Evolutionary conservation across 495 filamentous ascomycete genomes (phyloP).

Genomic region (Penicillium roqueforti): DNA sequence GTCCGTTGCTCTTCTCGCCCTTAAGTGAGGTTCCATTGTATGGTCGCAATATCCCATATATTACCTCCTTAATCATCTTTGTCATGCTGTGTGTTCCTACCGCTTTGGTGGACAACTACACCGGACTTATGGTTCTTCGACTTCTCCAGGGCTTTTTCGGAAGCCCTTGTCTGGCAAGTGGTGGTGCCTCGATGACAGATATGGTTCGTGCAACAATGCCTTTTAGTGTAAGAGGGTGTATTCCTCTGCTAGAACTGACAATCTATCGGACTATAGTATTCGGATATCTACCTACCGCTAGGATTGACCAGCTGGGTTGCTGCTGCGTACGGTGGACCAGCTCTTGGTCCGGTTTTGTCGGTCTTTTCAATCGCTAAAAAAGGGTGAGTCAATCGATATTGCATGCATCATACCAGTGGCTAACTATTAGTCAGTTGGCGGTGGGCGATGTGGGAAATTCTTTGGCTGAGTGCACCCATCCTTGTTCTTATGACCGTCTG

Average conservation of each 20-base stretch:
- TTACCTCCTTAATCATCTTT: conserved; percentile 43
- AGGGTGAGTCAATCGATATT: conserved; percentile 17
- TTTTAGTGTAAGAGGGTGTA: too few relatives aligned
- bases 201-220: conserved; percentile 28
- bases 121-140: conserved; percentile 41
- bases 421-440: conserved; percentile 38
- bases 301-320: conserved; percentile 47
- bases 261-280: not conserved
- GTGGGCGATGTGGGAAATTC: conserved; percentile 48
- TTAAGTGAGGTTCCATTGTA: conserved; percentile 43
- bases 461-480: conserved; percentile 35
- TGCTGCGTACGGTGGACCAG: conserved; percentile 40
- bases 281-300: conserved; percentile 41
- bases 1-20: conserved; percentile 41
- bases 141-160: conserved; percentile 51
- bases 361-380: conserved; percentile 50
- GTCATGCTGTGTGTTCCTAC: conserved; percentile 37
- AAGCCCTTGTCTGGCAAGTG: conserved; percentile 42
- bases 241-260: not conserved
- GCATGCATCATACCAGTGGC: too few relatives aligned
- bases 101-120: conserved; percentile 36
- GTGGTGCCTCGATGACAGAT: conserved; percentile 49
- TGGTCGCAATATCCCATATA: conserved; percentile 45
- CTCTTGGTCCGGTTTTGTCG: conserved; percentile 53
- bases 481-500: conserved; percentile 40